Evolutionary conservation across 345 rosid genomes (phyloP).

Genomic region (Eutrema heterophyllum): DNA sequence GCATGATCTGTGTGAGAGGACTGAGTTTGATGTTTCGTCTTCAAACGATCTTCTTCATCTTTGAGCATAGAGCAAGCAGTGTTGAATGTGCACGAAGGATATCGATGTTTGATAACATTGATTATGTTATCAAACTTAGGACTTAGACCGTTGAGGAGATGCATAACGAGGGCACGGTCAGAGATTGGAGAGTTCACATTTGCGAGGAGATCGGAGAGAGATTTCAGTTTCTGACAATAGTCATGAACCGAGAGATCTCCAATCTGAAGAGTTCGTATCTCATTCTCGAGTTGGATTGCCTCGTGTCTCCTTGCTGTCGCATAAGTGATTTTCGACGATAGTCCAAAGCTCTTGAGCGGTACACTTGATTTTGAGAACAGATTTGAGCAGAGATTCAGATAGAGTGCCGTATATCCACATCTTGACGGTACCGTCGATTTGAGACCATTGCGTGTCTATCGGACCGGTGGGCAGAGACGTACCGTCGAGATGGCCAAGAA

Average conservation of each 20-base stretch:
- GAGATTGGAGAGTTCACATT: neutral
- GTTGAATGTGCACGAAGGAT: neutral
- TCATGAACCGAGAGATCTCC: neutral
- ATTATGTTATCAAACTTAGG: neutral
- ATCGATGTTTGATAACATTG: neutral
- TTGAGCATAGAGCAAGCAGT: neutral
- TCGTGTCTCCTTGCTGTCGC: neutral
- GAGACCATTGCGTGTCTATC: neutral
- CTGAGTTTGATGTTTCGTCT: too few relatives aligned
- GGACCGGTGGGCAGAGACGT: neutral
- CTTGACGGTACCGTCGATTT: neutral
- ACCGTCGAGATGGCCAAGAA: neutral
- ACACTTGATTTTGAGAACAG: neutral
- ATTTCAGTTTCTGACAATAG: neutral
- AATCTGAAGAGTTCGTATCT: rapidly evolving
- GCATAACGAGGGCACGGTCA: neutral
- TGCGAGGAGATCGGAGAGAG: neutral
- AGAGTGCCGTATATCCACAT: neutral
- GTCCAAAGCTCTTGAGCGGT: rapidly evolving
- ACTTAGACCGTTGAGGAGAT: neutral
- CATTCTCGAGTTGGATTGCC: neutral
- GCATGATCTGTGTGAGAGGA: too few relatives aligned
- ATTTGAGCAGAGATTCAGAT: neutral
- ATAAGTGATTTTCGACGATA: rapidly evolving
- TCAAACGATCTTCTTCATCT: neutral